A percentile compares a stretch with the other conserved stretches of the same genome.
phyloP scores from a whole-genome alignment of 345 rosid species.

The Citrus reticulata region DNA sequence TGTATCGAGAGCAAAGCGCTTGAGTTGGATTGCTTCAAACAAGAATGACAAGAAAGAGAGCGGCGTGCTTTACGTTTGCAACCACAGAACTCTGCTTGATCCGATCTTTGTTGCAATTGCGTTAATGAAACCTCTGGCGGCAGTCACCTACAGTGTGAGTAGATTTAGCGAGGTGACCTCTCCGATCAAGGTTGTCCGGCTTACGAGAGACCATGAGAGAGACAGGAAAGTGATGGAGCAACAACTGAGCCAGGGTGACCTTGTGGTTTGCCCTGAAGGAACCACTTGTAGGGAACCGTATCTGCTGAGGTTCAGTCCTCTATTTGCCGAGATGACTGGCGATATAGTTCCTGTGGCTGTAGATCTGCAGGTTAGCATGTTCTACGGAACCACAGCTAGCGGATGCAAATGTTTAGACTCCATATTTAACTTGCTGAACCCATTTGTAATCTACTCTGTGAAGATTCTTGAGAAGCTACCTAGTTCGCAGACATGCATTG shows the following conservation, averaged over 20 bases:
- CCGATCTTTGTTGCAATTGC: constrained; percentile 31
- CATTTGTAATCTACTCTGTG: constrained; percentile 24
- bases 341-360: constrained; percentile 51
- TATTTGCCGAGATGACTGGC: constrained; percentile 50
- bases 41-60: neutral
- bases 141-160: constrained; percentile 55
- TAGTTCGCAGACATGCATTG: constrained; percentile 16
- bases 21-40: neutral
- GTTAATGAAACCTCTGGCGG: constrained; percentile 34
- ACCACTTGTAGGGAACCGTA: constrained; percentile 67
- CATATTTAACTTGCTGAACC: constrained; percentile 39
- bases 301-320: constrained; percentile 56
- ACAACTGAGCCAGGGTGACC: constrained; percentile 33
- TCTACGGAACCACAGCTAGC: constrained; percentile 54
- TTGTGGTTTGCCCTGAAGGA: constrained; percentile 61
- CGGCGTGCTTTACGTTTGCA: constrained; percentile 40
- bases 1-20: constrained; percentile 2
- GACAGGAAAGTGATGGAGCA: constrained; percentile 35
- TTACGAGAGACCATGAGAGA: constrained; percentile 37
- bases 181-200: constrained; percentile 37
- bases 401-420: constrained; percentile 53
- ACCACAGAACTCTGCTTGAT: constrained; percentile 59
- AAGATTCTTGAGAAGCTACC: constrained; percentile 37
- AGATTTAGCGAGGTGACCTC: constrained; percentile 37
- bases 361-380: constrained; percentile 39